Conservation (phyloP, 1,284 basidiomycete species). For the Bjerkandera adusta region DNA sequence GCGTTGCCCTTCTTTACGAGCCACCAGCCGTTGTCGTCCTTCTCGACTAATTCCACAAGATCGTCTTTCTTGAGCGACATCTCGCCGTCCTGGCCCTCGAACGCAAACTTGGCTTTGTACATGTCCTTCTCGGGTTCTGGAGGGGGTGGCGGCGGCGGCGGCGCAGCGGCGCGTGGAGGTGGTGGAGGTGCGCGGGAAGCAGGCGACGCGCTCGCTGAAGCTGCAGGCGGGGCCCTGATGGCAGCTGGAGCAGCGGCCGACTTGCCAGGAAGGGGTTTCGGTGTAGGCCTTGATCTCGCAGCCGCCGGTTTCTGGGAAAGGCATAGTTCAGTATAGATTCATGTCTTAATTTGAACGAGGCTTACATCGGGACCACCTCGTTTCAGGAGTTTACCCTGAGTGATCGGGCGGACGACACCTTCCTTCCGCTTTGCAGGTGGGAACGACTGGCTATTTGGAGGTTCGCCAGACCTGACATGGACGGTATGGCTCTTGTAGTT, state of each 20-base stretch:
- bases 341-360: constrained; percentile 9
- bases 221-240: constrained; percentile 25
- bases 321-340: background rate
- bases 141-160: constrained; percentile 50
- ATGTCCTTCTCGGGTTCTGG: constrained; percentile 67
- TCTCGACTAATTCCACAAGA: constrained; percentile 87
- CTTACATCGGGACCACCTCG: constrained; percentile 72
- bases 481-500: constrained; percentile 94
- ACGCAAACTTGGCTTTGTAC: constrained; percentile 88
- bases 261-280: constrained; percentile 59
- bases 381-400: constrained; percentile 78
- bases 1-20: constrained; percentile 81
- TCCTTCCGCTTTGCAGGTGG: constrained; percentile 89
- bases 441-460: constrained; percentile 76
- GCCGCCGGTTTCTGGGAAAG: constrained; percentile 32
- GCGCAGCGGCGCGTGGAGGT: constrained; percentile 39
- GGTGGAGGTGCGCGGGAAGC: constrained; percentile 50
- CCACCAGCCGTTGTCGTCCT: constrained; percentile 98
- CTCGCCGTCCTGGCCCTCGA: constrained; percentile 90
- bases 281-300: constrained; percentile 54
- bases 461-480: constrained; percentile 86
- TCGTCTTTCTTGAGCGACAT: constrained; percentile 91
- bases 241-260: constrained; percentile 30
- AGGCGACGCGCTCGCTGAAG: constrained; percentile 22
- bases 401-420: constrained; percentile 80